Percentiles rank a stretch among this genome's conserved stretches.
phyloP scores from a whole-genome alignment of 306 rosid genomes.

The Casuarina equisetifolia region DNA sequence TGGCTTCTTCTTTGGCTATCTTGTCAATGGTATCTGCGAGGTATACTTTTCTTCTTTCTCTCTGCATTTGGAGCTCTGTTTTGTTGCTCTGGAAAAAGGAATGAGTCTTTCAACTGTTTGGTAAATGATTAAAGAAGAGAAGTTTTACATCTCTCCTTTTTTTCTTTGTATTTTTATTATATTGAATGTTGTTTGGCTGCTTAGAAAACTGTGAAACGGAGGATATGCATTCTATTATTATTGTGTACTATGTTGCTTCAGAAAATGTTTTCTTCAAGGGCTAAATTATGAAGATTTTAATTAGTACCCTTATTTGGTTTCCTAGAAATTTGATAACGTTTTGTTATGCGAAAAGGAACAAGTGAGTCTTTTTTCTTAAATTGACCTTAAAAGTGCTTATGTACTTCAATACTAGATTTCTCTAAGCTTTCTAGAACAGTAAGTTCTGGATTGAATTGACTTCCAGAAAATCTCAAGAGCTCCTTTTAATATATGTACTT shows the following conservation, averaged over 20 bases:
- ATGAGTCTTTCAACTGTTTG: background rate
- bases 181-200: conserved; percentile 15
- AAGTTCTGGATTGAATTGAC: conserved; percentile 19
- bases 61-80: conserved; percentile 16
- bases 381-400: background rate
- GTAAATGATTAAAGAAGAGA: background rate
- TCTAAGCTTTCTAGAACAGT: background rate
- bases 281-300: background rate
- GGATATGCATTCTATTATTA: background rate
- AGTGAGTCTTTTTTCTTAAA: background rate
- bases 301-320: conserved; percentile 20
- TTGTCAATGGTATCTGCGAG: conserved; percentile 94
- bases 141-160: background rate
- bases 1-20: conserved; percentile 96
- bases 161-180: background rate
- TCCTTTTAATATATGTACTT: background rate
- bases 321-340: conserved; percentile 21
- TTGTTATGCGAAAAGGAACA: conserved; percentile 22
- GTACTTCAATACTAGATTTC: background rate
- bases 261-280: background rate
- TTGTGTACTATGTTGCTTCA: background rate
- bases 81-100: conserved; percentile 13
- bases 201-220: background rate
- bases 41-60: conserved; percentile 34
- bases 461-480: conserved; percentile 9